A percentile compares a stretch with the other conserved stretches of the same genome.
phyloP scores from a whole-genome alignment of 352 stramenopile species.

The Pythium scleroteichum region DNA sequence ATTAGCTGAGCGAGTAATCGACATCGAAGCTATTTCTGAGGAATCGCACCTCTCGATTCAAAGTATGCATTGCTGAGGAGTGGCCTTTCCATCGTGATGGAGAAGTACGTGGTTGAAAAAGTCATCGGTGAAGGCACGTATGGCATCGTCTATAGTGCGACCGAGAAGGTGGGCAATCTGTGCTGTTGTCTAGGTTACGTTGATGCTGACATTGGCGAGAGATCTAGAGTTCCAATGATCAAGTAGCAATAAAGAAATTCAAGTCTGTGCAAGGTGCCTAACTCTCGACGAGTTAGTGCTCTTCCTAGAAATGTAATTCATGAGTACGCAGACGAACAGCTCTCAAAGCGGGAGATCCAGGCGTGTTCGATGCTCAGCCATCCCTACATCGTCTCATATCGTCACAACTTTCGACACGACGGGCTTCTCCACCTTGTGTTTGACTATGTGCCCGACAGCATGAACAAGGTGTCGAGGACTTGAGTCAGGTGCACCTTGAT shows the following conservation, averaged over 20 bases:
- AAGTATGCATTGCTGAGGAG: not conserved
- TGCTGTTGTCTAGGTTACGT: not conserved
- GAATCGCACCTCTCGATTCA: no score
- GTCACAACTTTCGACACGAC: constrained; percentile 78
- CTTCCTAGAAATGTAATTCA: not conserved
- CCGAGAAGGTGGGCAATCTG: constrained; percentile 53
- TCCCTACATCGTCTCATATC: constrained; percentile 79
- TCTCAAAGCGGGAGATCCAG: constrained; percentile 81
- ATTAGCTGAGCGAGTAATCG: no score
- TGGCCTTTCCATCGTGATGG: constrained; percentile 36
- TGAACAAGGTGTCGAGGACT: constrained; percentile 56
- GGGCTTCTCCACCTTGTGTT: constrained; percentile 79
- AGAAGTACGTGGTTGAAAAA: constrained; percentile 81
- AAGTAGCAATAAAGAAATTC: constrained; percentile 86
- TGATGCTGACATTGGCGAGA: not conserved
- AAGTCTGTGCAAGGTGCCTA: constrained; percentile 54
- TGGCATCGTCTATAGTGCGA: constrained; percentile 77
- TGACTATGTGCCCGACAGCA: constrained; percentile 66
- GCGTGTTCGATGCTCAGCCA: constrained; percentile 84
- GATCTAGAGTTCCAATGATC: constrained; percentile 46
- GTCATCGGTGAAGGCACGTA: constrained; percentile 85
- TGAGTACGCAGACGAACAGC: constrained; percentile 52
- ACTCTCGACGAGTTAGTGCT: not conserved
- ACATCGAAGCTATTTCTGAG: not conserved
- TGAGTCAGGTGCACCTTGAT: not conserved